A percentile compares a stretch with the other conserved stretches of the same genome.
These are phyloP conservation scores for Piper longum DNA, from an alignment of 164 flowering plant species.

Conservation along the genomic window DNA sequence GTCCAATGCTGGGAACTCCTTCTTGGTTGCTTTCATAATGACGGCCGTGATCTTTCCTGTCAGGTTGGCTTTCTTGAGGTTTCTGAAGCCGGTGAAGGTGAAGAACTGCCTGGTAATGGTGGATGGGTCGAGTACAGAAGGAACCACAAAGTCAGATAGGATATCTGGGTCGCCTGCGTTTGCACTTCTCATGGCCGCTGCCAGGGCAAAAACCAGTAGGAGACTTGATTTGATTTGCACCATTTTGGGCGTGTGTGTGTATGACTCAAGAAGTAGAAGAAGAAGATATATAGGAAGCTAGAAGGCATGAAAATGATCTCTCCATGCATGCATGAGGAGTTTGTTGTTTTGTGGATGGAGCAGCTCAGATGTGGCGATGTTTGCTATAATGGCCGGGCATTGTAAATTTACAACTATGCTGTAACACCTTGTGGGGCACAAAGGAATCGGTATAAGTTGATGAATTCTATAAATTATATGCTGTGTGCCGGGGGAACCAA, in stretches of 20 bases:
- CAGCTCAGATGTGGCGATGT: too few species aligned
- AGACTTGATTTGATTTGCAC: neutral
- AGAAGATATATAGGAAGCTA: too few species aligned
- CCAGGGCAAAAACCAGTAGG: neutral
- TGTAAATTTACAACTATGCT: too few species aligned
- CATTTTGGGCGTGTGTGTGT: neutral
- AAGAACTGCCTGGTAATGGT: conserved; percentile 6
- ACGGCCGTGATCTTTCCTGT: conserved; percentile 3
- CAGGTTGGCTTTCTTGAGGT: conserved; percentile 1
- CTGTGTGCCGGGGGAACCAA: too few species aligned
- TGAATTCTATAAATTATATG: too few species aligned
- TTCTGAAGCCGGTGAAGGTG: conserved; percentile 8
- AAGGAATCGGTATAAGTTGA: too few species aligned
- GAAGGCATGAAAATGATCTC: too few species aligned
- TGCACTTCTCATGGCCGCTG: neutral
- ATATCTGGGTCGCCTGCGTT: conserved; percentile 7
- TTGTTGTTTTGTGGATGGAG: too few species aligned
- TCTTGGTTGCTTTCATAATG: conserved; percentile 5
- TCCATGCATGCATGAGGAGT: too few species aligned
- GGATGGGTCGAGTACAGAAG: conserved; percentile 2
- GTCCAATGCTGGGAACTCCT: conserved; percentile 14
- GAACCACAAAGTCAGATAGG: conserved; percentile 4
- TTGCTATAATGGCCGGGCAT: too few species aligned
- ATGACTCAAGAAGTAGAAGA: too few species aligned
- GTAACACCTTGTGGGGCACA: too few species aligned